Evolutionary conservation across 2,329 filamentous ascomycete genomes (phyloP).

Genomic region (Talaromyces marneffei): DNA sequence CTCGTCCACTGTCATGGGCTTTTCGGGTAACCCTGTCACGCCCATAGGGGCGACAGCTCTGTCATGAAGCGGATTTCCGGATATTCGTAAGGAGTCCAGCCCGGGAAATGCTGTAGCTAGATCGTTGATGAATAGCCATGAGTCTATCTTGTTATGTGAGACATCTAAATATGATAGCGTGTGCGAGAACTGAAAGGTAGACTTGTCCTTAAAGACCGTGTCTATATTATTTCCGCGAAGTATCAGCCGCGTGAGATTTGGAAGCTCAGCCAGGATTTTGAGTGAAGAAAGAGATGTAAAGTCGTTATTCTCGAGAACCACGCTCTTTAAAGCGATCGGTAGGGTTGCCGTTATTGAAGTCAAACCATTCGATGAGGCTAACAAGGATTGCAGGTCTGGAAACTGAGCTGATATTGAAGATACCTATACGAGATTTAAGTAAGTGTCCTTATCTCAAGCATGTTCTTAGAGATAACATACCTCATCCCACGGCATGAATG

Average conservation of each 20-base stretch:
- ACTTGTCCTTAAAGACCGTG: conserved; percentile 26
- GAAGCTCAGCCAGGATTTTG: conserved; percentile 49
- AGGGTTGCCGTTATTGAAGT: conserved; percentile 26
- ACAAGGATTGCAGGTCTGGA: conserved; percentile 30
- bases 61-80: conserved; percentile 79
- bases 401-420: conserved; percentile 29
- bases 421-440: conserved; percentile 25
- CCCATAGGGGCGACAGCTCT: conserved; percentile 31
- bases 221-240: conserved; percentile 73
- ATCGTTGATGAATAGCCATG: conserved; percentile 68
- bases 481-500: conserved; percentile 60
- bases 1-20: conserved; percentile 58
- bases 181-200: conserved; percentile 47
- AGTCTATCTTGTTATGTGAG: conserved; percentile 63
- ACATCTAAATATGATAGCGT: conserved; percentile 63
- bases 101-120: conserved; percentile 65
- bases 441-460: conserved; percentile 14
- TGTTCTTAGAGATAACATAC: too few relatives aligned
- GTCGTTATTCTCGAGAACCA: conserved; percentile 48
- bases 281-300: conserved; percentile 34
- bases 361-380: conserved; percentile 34
- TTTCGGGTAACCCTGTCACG: conserved; percentile 37
- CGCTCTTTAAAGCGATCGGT: conserved; percentile 34
- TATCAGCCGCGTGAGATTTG: conserved; percentile 44
- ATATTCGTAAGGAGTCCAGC: conserved; percentile 67